phyloP scores from a whole-genome alignment of 345 rosid species.

The Boechera divaricarpa region DNA sequence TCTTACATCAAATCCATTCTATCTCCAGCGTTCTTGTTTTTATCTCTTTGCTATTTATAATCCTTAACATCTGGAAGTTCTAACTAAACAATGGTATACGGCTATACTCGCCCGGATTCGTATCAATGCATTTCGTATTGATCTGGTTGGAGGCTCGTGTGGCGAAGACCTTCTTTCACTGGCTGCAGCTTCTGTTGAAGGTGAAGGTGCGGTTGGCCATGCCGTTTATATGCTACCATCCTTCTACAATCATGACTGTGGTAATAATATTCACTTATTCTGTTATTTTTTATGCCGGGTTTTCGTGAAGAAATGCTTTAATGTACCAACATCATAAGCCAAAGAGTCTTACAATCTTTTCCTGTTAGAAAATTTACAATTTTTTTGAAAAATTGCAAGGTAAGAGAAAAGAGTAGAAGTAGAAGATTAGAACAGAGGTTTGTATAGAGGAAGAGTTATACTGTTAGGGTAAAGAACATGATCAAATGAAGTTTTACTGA shows the following conservation, averaged over 20 bases:
- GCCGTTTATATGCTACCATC: slow-evolving; percentile 92
- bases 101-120: slow-evolving; percentile 71
- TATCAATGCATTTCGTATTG: slow-evolving; percentile 82
- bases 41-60: slow-evolving; percentile 30
- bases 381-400: background rate
- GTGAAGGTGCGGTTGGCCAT: slow-evolving; percentile 86
- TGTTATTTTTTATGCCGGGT: background rate
- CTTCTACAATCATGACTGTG: slow-evolving; percentile 87
- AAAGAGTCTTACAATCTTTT: background rate
- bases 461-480: background rate
- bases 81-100: slow-evolving; percentile 77
- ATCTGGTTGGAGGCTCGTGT: slow-evolving; percentile 65
- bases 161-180: slow-evolving; percentile 77
- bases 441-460: background rate
- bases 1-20: slow-evolving; percentile 9
- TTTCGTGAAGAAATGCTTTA: background rate
- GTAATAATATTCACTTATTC: slow-evolving; percentile 41
- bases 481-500: background rate
- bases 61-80: slow-evolving; percentile 67
- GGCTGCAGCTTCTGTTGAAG: slow-evolving; percentile 79
- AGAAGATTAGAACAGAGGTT: background rate
- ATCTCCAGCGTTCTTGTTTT: slow-evolving; percentile 24
- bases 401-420: background rate
- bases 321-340: background rate
- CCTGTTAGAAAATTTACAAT: background rate